These are phyloP conservation scores for Leishmania turanica DNA, from an alignment of 208 protist species.

Conservation along the genomic window DNA sequence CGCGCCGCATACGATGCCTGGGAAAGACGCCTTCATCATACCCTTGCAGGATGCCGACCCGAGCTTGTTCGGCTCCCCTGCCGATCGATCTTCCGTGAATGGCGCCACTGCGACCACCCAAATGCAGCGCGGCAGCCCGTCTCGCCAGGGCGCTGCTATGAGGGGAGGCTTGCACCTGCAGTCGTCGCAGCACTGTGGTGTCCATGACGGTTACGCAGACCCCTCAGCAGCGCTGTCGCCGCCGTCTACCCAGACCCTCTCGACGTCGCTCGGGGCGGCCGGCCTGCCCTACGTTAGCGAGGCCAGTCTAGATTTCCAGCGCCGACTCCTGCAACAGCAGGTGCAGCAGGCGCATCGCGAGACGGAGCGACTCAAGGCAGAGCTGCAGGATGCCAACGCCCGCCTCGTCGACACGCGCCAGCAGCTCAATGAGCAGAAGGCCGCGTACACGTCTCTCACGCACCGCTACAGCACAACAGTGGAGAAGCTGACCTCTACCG, in stretches of 20 bases:
- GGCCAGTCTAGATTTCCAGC: conserved; percentile 62
- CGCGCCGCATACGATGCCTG: neutral
- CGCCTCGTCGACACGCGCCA: conserved; percentile 42
- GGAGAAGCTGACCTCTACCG: conserved; percentile 62
- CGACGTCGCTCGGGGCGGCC: neutral
- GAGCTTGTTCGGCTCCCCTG: conserved; percentile 13
- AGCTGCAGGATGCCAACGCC: conserved; percentile 44
- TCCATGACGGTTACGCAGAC: neutral
- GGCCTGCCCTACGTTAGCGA: conserved; percentile 12
- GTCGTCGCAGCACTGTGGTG: neutral
- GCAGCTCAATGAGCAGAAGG: conserved; percentile 64
- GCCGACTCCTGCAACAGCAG: conserved; percentile 64
- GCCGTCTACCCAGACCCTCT: neutral
- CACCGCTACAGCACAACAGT: conserved; percentile 60
- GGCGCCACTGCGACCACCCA: neutral
- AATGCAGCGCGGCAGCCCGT: neutral
- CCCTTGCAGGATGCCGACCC: conserved; percentile 31
- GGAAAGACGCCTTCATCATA: conserved; percentile 15
- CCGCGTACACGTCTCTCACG: conserved; percentile 60
- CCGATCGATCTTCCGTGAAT: neutral
- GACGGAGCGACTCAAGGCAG: conserved; percentile 44
- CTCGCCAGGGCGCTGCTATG: neutral
- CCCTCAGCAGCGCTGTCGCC: neutral
- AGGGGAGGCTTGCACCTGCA: neutral
- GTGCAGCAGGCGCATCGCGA: conserved; percentile 57